Base-by-base conservation (phyloP, 192 early-diverging fungal genomes). In the Backusella macrospora region DNA sequence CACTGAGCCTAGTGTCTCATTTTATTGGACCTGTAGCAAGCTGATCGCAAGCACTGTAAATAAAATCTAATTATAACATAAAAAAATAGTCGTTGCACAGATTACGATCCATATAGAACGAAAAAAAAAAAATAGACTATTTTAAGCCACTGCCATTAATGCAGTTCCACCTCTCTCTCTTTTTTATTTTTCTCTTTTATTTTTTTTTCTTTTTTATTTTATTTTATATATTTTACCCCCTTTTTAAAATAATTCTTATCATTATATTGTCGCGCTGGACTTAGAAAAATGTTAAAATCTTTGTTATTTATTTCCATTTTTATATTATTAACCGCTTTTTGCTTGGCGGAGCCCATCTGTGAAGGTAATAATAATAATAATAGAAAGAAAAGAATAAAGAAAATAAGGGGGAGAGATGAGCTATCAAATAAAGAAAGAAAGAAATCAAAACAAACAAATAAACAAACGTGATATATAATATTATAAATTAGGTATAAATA, bases 401-500 rank as follows among this genome's bases (percentile, higher is more conserved):
- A 65, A 18, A 65, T n/a, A 18, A 21, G 7, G 49, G 49, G 49
- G 18, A 8, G n/a, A 23, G 23, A 49, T n/a, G 18, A 18, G 18
- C 9, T 9, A 26, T 26, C 6, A 49, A 18, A 18, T 13, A 26
- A 21, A 4, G 14, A 12, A 46, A 46, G 45, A 8, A 10, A 46
- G 4, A 59, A 59, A 59, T 18, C 21, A 59, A 59, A 59, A 59
- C 21, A 59, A 59, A 52, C 47, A 48, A 48, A 49, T 23, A 59
- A 59, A 59, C 0, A 12, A 10, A 26, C 21, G 9, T 59, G 9
- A 59, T 59, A 42, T 43, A 42, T 65, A 62, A 34, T 15, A 12
- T 18, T 39, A 42, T 43, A 66, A 18, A 66, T 40, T 71, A 71
- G 70, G 70, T 26, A 14, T 71, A 16, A 52, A 71, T 42, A 59